Evolutionary conservation across 2,329 filamentous ascomycete genomes (phyloP).

Genomic region (Colletotrichum liaoningense): DNA sequence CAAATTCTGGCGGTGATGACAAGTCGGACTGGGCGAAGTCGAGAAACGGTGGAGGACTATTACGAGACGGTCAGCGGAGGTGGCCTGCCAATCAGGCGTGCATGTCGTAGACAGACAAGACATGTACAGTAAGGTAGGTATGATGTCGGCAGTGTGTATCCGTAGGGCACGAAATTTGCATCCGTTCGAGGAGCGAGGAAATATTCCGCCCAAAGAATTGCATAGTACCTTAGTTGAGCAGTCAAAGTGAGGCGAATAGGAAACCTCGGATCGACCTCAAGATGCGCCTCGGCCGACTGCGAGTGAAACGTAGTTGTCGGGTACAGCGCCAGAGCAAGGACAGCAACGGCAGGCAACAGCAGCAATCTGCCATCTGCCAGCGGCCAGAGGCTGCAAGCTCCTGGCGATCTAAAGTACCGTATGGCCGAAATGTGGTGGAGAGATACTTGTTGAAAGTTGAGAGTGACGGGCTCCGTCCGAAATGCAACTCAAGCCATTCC

Average conservation of each 20-base stretch:
- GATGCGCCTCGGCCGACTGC: constrained; percentile 11
- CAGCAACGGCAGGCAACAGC: not conserved
- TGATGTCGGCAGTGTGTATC: not conserved
- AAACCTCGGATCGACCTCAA: not conserved
- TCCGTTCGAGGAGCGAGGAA: not conserved
- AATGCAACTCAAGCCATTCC: not conserved
- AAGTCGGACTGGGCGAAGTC: not conserved
- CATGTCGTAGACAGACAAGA: not conserved
- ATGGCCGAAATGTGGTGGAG: not conserved
- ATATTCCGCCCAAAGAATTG: not conserved
- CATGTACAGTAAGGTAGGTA: not conserved
- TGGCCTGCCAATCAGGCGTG: not conserved
- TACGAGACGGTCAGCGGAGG: constrained; percentile 16
- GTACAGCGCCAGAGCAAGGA: not conserved
- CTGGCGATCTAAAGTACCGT: not conserved
- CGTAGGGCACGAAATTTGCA: not conserved
- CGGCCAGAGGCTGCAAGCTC: not conserved
- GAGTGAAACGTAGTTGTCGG: constrained; percentile 19
- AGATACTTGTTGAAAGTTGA: not conserved
- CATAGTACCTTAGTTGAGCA: not conserved
- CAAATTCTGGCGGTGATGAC: constrained; percentile 16
- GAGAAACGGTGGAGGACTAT: not conserved
- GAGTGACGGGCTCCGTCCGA: not conserved
- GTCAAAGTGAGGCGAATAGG: constrained; percentile 14
- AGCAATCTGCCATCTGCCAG: not conserved